phyloP scores from a whole-genome alignment of 1,139 yeast species.

The Eremothecium cymbalariae region DNA sequence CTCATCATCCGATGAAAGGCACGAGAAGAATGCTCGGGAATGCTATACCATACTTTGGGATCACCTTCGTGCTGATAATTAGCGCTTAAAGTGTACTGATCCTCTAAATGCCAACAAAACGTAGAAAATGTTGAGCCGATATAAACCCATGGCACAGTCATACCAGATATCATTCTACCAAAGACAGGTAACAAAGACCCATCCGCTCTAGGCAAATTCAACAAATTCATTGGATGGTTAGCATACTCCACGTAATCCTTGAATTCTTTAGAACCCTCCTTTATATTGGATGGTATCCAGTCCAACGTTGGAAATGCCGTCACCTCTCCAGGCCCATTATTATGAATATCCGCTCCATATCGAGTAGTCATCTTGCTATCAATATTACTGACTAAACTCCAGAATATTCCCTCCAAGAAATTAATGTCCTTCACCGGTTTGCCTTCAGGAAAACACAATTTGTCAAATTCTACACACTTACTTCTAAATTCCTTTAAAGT shows the following conservation, averaged over 20 bases:
- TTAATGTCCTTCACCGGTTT: slow-evolving; percentile 27
- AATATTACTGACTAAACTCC: slow-evolving; percentile 43
- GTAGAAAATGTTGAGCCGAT: slow-evolving; percentile 68
- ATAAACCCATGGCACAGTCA: slow-evolving; percentile 79
- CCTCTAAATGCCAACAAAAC: slow-evolving; percentile 83
- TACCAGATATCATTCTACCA: slow-evolving; percentile 60
- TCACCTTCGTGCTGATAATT: slow-evolving; percentile 72
- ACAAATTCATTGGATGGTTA: slow-evolving; percentile 58
- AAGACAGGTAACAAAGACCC: slow-evolving; percentile 58
- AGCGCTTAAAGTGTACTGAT: slow-evolving; percentile 69
- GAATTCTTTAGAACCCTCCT: slow-evolving; percentile 24
- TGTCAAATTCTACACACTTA: slow-evolving; percentile 47
- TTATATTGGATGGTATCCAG: slow-evolving; percentile 22
- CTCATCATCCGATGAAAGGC: slow-evolving; percentile 49
- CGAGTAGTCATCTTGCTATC: slow-evolving; percentile 47
- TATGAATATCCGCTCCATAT: slow-evolving; percentile 76
- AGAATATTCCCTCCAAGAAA: slow-evolving; percentile 48
- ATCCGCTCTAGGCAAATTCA: slow-evolving; percentile 55
- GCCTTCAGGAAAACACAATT: slow-evolving; percentile 33
- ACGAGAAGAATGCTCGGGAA: slow-evolving; percentile 50
- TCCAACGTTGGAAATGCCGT: slow-evolving; percentile 53
- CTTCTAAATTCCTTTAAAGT: slow-evolving; percentile 51
- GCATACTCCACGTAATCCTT: slow-evolving; percentile 35
- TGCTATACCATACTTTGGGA: slow-evolving; percentile 72
- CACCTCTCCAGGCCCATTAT: slow-evolving; percentile 49